These are phyloP conservation scores for Aspergillus sp. DNA, from an alignment of 2,329 filamentous ascomycete genomes.

Conservation along the genomic window DNA sequence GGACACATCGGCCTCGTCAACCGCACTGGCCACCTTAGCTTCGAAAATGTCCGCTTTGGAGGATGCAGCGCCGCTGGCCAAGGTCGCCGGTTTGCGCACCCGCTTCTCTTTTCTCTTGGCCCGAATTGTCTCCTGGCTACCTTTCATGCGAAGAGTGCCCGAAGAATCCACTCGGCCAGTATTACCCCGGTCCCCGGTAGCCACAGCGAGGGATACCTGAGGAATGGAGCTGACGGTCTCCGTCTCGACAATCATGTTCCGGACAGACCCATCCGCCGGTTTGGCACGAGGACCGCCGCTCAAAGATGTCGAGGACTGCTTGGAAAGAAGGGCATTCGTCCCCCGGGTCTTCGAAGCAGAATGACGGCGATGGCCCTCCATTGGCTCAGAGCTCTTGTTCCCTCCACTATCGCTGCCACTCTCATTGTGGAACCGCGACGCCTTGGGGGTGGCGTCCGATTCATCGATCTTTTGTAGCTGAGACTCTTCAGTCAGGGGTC, in stretches of 20 bases:
- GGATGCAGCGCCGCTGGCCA: constrained; percentile 61
- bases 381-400: constrained; percentile 38
- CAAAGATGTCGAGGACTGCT: constrained; percentile 70
- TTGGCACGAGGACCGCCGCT: constrained; percentile 61
- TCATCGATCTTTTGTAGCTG: constrained; percentile 40
- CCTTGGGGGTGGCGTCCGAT: constrained; percentile 39
- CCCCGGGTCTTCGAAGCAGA: constrained; percentile 42
- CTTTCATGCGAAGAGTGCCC: constrained; percentile 78
- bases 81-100: constrained; percentile 69
- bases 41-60: constrained; percentile 99
- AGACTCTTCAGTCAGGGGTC: constrained; percentile 38
- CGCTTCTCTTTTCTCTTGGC: constrained; percentile 93
- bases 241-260: constrained; percentile 96
- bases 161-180: constrained; percentile 62
- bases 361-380: constrained; percentile 40
- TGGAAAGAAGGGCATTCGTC: constrained; percentile 58
- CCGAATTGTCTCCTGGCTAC: constrained; percentile 92
- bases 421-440: constrained; percentile 55
- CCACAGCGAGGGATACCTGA: constrained; percentile 72
- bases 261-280: constrained; percentile 69
- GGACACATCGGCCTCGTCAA: constrained; percentile 93
- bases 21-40: constrained; percentile 90
- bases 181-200: constrained; percentile 55
- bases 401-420: constrained; percentile 59
- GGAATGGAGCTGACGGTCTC: constrained; percentile 92